Base-by-base conservation (phyloP, 306 rosid genomes). In the Cicer pinnatifidum region DNA sequence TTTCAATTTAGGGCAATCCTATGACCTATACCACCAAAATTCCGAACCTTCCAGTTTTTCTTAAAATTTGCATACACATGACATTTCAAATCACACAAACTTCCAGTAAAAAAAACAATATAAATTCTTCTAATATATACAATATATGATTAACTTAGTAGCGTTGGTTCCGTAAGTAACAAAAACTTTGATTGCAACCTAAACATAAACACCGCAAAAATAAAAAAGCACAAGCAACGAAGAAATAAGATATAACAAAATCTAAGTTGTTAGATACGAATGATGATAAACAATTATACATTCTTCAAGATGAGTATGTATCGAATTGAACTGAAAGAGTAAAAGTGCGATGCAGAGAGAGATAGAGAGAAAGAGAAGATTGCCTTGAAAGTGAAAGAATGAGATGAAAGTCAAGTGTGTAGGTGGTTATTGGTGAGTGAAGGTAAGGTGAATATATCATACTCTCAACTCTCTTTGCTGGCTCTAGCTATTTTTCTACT, bases 351-450 rank as follows among this genome's bases (percentile, higher is more conserved):
- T 39, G 17, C 37, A 66, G 13, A 63, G 12, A 58, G 46, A 44
- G 20, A 44, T 57, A 6, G 43, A 12, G 54, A 64, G 53, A n/a
- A 35, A 46, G 23, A 61, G 54, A 40, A 69, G 35, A 3, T 28
- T 75, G 79, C 83, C 85, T 84, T 81, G 72, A 64, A 53, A 64
- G 75, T 62, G 48, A 68, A 54, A 68, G 82, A 63, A 75, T 68
- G 67, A 62, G 52, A 38, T 16, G 16, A 5, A 64, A 81, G 72
- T 73, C 73, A 75, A 65, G 62, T 38, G 58, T 33, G 65, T 10
- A 52, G 69, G 40, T 57, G 47, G 38, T 28, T 28, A 28, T 28
- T 28, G 35, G 35, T 28, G 35, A 28, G 6, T 13, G 65, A 11
- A 72, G 39, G 58, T 1, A 45, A 37, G 41, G 65, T 33, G 35